A percentile compares a stretch with the other conserved stretches of the same genome.
These are phyloP conservation scores for Lactarius sanguifluus DNA, from an alignment of 768 basidiomycete species.

Conservation along the genomic window DNA sequence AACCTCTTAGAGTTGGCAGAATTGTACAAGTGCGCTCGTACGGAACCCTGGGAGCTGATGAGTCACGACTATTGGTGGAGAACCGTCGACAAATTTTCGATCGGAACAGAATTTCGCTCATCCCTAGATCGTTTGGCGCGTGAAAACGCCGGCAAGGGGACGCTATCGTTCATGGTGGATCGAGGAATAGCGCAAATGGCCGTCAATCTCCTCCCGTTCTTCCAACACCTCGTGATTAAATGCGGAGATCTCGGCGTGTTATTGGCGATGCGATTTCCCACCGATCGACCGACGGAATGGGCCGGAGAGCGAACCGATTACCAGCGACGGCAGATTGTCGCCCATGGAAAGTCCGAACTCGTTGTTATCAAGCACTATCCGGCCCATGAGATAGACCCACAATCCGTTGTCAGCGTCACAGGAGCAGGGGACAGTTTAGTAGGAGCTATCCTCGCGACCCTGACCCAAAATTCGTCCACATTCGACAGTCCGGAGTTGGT, in stretches of 20 bases:
- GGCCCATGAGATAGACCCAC: conserved; percentile 42
- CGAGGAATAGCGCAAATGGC: conserved; percentile 80
- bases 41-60: conserved; percentile 49
- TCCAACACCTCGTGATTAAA: conserved; percentile 83
- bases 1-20: conserved; percentile 77
- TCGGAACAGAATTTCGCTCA: conserved; percentile 65
- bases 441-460: conserved; percentile 71
- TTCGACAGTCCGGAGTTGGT: conserved; percentile 50
- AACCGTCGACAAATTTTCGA: conserved; percentile 57
- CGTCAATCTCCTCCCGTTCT: conserved; percentile 78
- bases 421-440: conserved; percentile 93
- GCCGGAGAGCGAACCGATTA: conserved; percentile 47
- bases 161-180: conserved; percentile 60
- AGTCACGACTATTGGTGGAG: conserved; percentile 64
- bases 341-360: conserved; percentile 45
- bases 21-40: conserved; percentile 51
- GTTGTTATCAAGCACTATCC: conserved; percentile 76
- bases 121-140: conserved; percentile 63
- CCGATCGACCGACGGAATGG: conserved; percentile 51
- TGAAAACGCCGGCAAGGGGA: conserved; percentile 45
- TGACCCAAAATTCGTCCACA: conserved; percentile 44
- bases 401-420: conserved; percentile 65
- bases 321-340: conserved; percentile 50
- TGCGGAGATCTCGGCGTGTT: conserved; percentile 71
- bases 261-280: conserved; percentile 55